These are phyloP conservation scores for Laburnicola sp. DNA, from an alignment of 2,329 filamentous ascomycete genomes.

Conservation along the genomic window DNA sequence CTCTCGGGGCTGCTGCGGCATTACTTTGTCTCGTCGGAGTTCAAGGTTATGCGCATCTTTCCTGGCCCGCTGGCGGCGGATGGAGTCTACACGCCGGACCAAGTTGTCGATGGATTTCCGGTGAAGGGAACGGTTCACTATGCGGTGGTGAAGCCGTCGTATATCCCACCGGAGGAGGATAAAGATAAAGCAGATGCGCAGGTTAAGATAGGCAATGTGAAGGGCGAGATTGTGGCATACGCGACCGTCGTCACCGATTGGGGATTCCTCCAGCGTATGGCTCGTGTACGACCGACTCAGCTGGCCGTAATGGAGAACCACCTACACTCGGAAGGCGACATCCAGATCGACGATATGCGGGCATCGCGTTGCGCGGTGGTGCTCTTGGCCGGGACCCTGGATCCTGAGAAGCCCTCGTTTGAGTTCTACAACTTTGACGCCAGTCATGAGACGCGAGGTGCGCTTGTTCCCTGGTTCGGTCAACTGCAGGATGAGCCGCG, in stretches of 20 bases:
- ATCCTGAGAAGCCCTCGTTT: constrained; percentile 3
- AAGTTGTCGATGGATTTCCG: background rate
- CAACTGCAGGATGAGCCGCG: background rate
- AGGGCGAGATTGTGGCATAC: background rate
- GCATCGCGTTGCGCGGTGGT: constrained; percentile 2
- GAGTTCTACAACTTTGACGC: constrained; percentile 16
- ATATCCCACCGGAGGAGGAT: background rate
- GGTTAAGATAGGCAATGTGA: no score
- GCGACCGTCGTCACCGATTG: background rate
- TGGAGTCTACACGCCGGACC: background rate
- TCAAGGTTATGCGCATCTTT: background rate
- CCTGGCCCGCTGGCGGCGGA: background rate
- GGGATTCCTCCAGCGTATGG: background rate
- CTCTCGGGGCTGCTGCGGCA: background rate
- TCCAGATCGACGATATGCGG: background rate
- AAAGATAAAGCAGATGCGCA: no score
- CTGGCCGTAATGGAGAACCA: background rate
- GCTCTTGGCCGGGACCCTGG: background rate
- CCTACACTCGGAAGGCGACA: background rate
- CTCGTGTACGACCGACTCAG: background rate
- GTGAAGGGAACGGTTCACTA: background rate
- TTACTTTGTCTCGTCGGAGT: constrained; percentile 5
- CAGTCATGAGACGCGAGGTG: background rate
- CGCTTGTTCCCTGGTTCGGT: constrained; percentile 1
- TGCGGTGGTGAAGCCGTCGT: background rate